Evolutionary conservation across 164 flowering plant species (phyloP).

Genomic region (Vitis rotundifolia): DNA sequence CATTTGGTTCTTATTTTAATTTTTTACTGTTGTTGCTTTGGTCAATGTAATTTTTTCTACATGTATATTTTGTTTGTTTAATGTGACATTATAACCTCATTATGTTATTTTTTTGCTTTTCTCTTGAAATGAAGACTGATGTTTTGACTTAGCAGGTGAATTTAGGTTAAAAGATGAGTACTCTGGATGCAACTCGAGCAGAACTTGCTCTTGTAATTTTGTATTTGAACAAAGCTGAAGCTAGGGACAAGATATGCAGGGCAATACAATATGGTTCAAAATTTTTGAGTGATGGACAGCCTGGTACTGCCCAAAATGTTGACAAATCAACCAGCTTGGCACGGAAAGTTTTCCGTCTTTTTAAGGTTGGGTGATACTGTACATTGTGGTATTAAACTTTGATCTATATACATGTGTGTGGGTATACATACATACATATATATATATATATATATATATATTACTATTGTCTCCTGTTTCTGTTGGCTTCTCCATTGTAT

Average conservation of each 20-base stretch:
- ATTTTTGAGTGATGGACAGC: slow-evolving; percentile 87
- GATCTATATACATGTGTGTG: too few relatives aligned
- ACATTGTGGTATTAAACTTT: neutral
- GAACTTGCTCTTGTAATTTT: slow-evolving; percentile 86
- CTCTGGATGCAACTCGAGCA: slow-evolving; percentile 81
- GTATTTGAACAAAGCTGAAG: slow-evolving; percentile 97
- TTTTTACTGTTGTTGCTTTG: too few relatives aligned
- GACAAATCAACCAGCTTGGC: slow-evolving; percentile 94
- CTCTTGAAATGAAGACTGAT: too few relatives aligned
- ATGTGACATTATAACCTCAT: too few relatives aligned
- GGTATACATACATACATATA: too few relatives aligned
- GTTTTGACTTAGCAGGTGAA: slow-evolving; percentile 3
- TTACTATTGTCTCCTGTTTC: too few relatives aligned
- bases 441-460: too few relatives aligned
- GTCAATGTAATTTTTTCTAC: too few relatives aligned
- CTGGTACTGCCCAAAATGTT: slow-evolving; percentile 97
- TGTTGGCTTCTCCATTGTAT: neutral
- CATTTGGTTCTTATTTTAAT: too few relatives aligned
- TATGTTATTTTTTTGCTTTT: too few relatives aligned
- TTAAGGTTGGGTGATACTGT: slow-evolving; percentile 60
- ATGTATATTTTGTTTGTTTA: too few relatives aligned
- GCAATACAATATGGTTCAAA: slow-evolving; percentile 98
- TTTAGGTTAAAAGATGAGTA: slow-evolving; percentile 53
- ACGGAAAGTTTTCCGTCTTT: slow-evolving; percentile 95
- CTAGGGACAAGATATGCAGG: slow-evolving; percentile 98